phyloP scores from a whole-genome alignment of 2,329 filamentous ascomycete genomes.

The Calonectria ilicicola region DNA sequence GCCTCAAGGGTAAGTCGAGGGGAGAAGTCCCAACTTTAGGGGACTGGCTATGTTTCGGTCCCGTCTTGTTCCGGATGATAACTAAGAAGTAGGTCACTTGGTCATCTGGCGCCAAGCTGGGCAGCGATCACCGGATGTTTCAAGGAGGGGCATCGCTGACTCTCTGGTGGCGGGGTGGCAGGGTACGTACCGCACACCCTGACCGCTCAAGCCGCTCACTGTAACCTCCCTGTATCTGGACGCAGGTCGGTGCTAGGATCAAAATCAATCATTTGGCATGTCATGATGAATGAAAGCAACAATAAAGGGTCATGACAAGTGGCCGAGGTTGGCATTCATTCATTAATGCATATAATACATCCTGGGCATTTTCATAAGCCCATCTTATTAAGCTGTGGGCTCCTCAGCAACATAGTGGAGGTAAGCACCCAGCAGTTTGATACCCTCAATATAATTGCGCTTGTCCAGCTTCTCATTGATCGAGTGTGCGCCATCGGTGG shows the following conservation, averaged over 20 bases:
- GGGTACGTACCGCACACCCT: conserved; percentile 26
- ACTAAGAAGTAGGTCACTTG: conserved; percentile 35
- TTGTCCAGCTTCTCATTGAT: conserved; percentile 99
- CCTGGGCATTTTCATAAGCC: conserved; percentile 13
- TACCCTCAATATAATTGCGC: conserved; percentile 98
- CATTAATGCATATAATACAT: conserved; percentile 27
- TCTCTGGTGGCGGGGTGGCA: conserved; percentile 24
- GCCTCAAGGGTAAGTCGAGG: neutral
- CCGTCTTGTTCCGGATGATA: conserved; percentile 24
- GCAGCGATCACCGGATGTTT: conserved; percentile 44
- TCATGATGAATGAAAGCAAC: neutral
- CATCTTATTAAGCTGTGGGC: conserved; percentile 60
- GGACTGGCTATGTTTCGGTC: neutral
- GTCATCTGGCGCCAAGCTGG: conserved; percentile 38
- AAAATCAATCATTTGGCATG: neutral
- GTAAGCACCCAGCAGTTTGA: conserved; percentile 94
- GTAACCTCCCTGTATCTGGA: no score
- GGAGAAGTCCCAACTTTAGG: neutral
- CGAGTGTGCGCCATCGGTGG: conserved; percentile 94
- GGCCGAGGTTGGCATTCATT: neutral
- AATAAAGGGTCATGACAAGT: neutral
- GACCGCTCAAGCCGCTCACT: neutral
- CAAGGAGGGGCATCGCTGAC: conserved; percentile 23
- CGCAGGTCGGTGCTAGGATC: neutral
- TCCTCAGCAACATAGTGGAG: conserved; percentile 96